Evolutionary conservation across 768 basidiomycete species (phyloP), one percentile per base, ranked within the genome.

Genomic region (Gautieria morchelliformis): DNA sequence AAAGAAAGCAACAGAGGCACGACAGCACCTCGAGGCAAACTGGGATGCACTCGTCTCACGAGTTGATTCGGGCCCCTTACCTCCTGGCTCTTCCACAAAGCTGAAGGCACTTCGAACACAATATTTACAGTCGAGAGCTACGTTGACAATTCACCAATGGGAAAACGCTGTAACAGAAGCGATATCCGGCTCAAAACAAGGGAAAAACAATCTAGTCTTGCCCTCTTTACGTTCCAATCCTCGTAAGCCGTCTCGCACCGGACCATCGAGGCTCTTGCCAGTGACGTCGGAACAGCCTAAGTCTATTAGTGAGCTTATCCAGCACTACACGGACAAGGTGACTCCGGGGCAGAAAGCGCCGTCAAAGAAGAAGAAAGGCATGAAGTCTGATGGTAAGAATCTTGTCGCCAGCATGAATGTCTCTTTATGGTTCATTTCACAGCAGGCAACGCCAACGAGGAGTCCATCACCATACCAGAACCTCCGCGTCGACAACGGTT

Each of bases 1-100:
- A 2, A 76, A 74, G 65, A 90, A 85, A 68, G 85, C 81, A 4
- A 80, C 81, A 22, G 83, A 84, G 57, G 81, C 82, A 0, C 77
- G 75, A 44, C 64, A 66, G 10, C 75, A 79, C 56, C 76, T 85
- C 59, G 84, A 87, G 66, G 71, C 70, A 35, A 83, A 82, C 58
- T 93, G 89, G 89, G 75, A 78, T 2, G 69, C 65, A 3, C 69
- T 92, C 52, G 67, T 93, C 7, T 59, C 63, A 37, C 72, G 70
- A 17, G 68, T 86, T 42, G 79, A 87, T 69, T 78, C 84, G 3
- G 76, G 69, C 1, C 70, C 78, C 7, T 62, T 84, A 15, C 37
- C 56, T 53, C 71, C 75, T 35, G 74, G 77, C 7, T 71, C 79
- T 27, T 71, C 75, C 19, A 72, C 71, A 2, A 65, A 77, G 57